A percentile compares a stretch with the other conserved stretches of the same genome.
phyloP scores from a whole-genome alignment of 2,329 filamentous ascomycete species.

The Arachnomyces sp. region DNA sequence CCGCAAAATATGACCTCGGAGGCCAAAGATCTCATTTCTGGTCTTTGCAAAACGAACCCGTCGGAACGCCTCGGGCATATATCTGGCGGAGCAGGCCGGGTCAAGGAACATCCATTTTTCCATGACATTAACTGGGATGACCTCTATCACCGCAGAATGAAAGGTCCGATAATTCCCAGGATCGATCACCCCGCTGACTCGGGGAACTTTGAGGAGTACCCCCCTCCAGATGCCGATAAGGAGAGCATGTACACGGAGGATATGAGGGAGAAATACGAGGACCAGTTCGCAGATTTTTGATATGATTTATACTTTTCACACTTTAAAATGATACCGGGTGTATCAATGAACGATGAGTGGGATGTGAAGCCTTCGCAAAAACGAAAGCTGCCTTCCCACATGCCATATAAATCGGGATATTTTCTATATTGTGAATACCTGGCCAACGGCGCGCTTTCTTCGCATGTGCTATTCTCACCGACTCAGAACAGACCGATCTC shows the following conservation, averaged over 20 bases:
- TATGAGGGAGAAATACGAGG: constrained; percentile 53
- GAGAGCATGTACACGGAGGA: constrained; percentile 52
- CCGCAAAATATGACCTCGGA: constrained; percentile 52
- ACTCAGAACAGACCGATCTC: no score
- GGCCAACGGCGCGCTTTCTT: constrained; percentile 8
- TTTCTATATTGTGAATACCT: constrained; percentile 9
- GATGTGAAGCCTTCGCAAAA: not conserved
- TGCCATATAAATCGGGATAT: not conserved
- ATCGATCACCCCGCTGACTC: constrained; percentile 54
- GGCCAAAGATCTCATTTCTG: constrained; percentile 54
- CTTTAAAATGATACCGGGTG: not conserved
- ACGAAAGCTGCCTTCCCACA: not conserved
- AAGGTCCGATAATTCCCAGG: constrained; percentile 57
- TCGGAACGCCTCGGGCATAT: constrained; percentile 58
- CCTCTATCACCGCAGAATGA: constrained; percentile 51
- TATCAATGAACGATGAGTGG: not conserved
- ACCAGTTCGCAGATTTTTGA: constrained; percentile 55
- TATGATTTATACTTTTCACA: not conserved
- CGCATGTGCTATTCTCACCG: not conserved
- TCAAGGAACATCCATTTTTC: constrained; percentile 58
- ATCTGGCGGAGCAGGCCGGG: constrained; percentile 50
- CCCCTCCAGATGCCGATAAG: constrained; percentile 46
- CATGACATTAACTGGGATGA: constrained; percentile 55
- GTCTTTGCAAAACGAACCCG: constrained; percentile 57
- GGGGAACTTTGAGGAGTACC: constrained; percentile 60